Conservation (phyloP, 192 early-diverging fungal species). For the Lobosporangium transversale region DNA sequence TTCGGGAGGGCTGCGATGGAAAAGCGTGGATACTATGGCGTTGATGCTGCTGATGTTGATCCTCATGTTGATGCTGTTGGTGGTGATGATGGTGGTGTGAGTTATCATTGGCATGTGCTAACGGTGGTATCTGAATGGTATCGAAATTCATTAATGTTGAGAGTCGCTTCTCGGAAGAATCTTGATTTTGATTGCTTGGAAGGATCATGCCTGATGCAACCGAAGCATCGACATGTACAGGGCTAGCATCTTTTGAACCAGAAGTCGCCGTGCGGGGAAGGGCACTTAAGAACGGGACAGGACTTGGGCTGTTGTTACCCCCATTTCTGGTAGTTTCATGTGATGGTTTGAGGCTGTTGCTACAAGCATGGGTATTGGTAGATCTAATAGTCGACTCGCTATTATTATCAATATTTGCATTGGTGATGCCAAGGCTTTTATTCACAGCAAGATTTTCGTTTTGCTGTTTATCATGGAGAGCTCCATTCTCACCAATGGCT, state of each 20-base stretch:
- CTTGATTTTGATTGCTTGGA: conserved; percentile 19
- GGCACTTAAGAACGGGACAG: conserved; percentile 6
- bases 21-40: conserved; percentile 2
- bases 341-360: background rate
- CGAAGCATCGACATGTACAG: conserved; percentile 27
- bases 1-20: too few relatives aligned
- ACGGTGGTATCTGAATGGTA: conserved; percentile 35
- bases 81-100: conserved; percentile 16
- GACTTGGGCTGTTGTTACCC: conserved; percentile 4
- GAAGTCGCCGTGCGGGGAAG: conserved; percentile 1
- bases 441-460: background rate
- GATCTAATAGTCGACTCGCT: too few relatives aligned
- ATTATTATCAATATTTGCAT: conserved; percentile 5
- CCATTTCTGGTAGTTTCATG: conserved; percentile 2
- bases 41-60: background rate
- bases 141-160: conserved; percentile 23
- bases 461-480: background rate
- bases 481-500: too few relatives aligned
- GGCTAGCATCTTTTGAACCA: conserved; percentile 12
- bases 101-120: conserved; percentile 25
- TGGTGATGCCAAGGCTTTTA: background rate
- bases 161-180: conserved; percentile 31
- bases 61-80: conserved; percentile 9
- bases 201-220: conserved; percentile 35
- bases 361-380: background rate